Conservation (phyloP, 257 asterid genomes). For the Capsicum chinense region DNA sequence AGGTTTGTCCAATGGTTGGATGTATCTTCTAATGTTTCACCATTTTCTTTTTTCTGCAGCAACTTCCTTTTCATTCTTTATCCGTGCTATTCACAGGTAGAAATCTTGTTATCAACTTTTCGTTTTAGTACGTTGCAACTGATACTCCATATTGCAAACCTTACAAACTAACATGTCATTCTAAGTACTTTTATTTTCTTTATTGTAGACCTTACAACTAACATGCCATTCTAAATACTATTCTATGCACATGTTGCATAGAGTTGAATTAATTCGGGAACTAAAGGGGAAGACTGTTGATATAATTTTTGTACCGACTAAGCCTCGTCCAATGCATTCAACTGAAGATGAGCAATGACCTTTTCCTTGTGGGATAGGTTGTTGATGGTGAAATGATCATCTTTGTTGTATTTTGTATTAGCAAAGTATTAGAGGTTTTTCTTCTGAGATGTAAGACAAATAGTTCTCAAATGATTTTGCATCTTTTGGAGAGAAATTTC, state of each 20-base stretch:
- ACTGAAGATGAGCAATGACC: background rate
- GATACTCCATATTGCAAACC: background rate
- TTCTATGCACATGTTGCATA: background rate
- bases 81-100: background rate
- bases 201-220: background rate
- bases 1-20: background rate
- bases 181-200: background rate
- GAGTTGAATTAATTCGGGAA: background rate
- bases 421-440: background rate
- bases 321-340: background rate
- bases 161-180: background rate
- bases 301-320: background rate
- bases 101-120: background rate
- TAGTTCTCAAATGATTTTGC: background rate
- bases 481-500: background rate
- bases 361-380: background rate
- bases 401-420: slow-evolving; percentile 16
- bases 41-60: background rate
- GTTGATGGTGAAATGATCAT: background rate
- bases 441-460: background rate
- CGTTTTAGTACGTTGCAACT: background rate
- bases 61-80: slow-evolving; percentile 4
- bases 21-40: background rate
- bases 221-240: background rate
- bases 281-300: background rate